Evolutionary conservation across 2,329 filamentous ascomycete genomes (phyloP).

Genomic region (Aureobasidium pullulans): DNA sequence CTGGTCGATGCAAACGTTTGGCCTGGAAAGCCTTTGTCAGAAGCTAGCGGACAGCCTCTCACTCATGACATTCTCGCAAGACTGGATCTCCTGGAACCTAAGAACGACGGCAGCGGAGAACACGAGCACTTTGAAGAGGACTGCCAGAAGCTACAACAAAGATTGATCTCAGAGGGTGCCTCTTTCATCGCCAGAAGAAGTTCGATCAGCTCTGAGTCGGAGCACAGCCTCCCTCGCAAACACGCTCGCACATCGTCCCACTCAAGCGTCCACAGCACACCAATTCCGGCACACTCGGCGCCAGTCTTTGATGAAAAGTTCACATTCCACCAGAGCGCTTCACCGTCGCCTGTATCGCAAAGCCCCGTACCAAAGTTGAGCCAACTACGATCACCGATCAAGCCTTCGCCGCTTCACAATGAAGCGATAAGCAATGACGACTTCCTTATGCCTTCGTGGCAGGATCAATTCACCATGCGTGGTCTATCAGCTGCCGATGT

Average conservation of each 20-base stretch:
- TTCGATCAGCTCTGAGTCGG: slow-evolving; percentile 52
- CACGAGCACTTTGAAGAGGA: slow-evolving; percentile 53
- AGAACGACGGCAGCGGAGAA: slow-evolving; percentile 38
- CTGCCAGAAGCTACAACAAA: slow-evolving; percentile 47
- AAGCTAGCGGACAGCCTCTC: slow-evolving; percentile 49
- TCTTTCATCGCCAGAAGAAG: slow-evolving; percentile 42
- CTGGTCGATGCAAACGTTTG: slow-evolving; percentile 47
- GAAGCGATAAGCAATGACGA: slow-evolving; percentile 16
- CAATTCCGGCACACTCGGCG: slow-evolving; percentile 21
- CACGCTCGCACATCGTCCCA: slow-evolving; percentile 27
- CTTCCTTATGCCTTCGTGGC: slow-evolving; percentile 15
- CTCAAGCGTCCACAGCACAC: slow-evolving; percentile 30
- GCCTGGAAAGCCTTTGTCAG: slow-evolving; percentile 47
- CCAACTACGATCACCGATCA: slow-evolving; percentile 22
- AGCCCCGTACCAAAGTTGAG: slow-evolving; percentile 20
- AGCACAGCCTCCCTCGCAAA: slow-evolving; percentile 39
- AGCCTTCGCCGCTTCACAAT: slow-evolving; percentile 18
- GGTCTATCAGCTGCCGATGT: slow-evolving; percentile 13
- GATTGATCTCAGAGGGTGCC: slow-evolving; percentile 46
- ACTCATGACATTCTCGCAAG: slow-evolving; percentile 58
- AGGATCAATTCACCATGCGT: slow-evolving; percentile 2
- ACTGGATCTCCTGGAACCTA: slow-evolving; percentile 49
- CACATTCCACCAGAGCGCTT: slow-evolving; percentile 20
- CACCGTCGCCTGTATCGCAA: slow-evolving; percentile 21
- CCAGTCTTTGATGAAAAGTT: slow-evolving; percentile 24